Evolutionary conservation across 2,329 filamentous ascomycete genomes (phyloP).

Genomic region (Chrysoporthe cubensis): DNA sequence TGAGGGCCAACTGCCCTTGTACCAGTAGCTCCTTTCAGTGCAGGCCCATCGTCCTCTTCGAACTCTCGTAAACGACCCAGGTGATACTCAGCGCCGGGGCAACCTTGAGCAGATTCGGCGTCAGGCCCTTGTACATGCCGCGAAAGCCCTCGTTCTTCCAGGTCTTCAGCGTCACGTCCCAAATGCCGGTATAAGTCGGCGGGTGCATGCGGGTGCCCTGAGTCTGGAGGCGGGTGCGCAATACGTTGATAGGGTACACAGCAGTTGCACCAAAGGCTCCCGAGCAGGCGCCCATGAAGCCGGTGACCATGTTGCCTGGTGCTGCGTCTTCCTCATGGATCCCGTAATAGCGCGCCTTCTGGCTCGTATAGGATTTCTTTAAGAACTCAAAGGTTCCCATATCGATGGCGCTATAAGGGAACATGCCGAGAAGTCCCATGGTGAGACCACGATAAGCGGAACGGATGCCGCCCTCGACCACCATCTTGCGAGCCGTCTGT

Average conservation of each 20-base stretch:
- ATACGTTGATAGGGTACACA: constrained; percentile 92
- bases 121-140: constrained; percentile 92
- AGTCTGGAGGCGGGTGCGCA: constrained; percentile 89
- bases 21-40: constrained; percentile 38
- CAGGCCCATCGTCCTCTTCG: constrained; percentile 71
- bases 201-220: constrained; percentile 94
- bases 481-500: constrained; percentile 86
- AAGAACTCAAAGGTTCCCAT: constrained; percentile 94
- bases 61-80: constrained; percentile 91
- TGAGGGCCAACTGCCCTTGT: not conserved
- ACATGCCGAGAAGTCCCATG: constrained; percentile 94
- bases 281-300: constrained; percentile 86
- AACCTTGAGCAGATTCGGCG: constrained; percentile 94
- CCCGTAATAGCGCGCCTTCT: constrained; percentile 69
- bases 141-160: constrained; percentile 79
- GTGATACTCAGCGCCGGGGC: constrained; percentile 95
- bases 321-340: constrained; percentile 83
- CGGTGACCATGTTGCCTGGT: constrained; percentile 82
- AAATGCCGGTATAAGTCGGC: constrained; percentile 85
- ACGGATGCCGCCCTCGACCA: constrained; percentile 71
- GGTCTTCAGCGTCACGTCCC: constrained; percentile 85
- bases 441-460: constrained; percentile 90
- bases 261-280: constrained; percentile 91
- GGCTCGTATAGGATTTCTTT: constrained; percentile 72
- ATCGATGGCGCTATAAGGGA: constrained; percentile 96